Base-by-base conservation (phyloP, 805 yeast genomes). In the Kodamaea jinghongensis region DNA sequence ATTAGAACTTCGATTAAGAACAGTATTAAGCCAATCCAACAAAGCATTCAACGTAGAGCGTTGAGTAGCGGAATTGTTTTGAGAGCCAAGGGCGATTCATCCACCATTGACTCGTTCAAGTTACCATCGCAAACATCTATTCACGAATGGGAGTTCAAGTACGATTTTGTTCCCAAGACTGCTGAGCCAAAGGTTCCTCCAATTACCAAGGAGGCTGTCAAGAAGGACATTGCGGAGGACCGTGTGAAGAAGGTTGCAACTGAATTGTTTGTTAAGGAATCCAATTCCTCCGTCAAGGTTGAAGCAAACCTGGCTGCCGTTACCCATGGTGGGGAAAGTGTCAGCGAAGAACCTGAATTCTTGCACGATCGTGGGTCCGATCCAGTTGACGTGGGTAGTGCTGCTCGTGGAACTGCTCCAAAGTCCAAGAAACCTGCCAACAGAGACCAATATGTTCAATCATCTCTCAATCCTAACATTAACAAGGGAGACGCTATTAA, bases 81-180 rank as follows among this genome's bases (percentile, higher is more conserved):
- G 23, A 20, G 35, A 27, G 40, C 79, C 26, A 79, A 79, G 52
- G 79, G 79, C 36, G 84, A 79, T 49, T 39, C 60, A 4, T 78
- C 83, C 6, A 73, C 78, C 28, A 79, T 79, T 45, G 86, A 80
- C 54, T 73, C 71, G 31, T 78, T 63, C 60, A 73, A 66, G 48
- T 61, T 76, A 30, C 81, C 81, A 11, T 56, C 73, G 32, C 67
- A 65, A 51, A 57, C 73, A 25, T 63, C 71, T 36, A 56, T 75
- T 54, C 56, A 67, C 51, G 67, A 75, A 54, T 66, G 80, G 78
- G 69, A 75, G 60, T 70, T 66, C 59, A 67, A 65, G 47, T 70
- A 70, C 48, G 75, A 70, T 50, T 70, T 65, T 47, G 58, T 69
- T 34, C 75, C 75, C 11, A 65, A 63, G 43, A 61, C 58, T 9